Conservation (phyloP, 805 yeast species). For the Cyberlindnera maritima region DNA sequence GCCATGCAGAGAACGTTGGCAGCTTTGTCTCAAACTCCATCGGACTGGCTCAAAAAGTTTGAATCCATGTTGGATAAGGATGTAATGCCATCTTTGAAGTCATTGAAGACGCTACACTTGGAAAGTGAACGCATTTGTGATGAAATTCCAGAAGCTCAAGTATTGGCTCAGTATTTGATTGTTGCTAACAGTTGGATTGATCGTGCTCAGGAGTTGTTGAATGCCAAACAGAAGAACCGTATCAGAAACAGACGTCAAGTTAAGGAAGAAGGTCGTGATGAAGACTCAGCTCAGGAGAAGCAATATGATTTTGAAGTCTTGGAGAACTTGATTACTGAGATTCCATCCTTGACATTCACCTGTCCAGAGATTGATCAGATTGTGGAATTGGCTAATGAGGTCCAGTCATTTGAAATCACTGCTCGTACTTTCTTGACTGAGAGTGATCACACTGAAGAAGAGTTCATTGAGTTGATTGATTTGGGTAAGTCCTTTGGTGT, state of each 20-base stretch:
- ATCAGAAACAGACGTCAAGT: conserved; percentile 21
- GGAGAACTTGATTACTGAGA: conserved; percentile 37
- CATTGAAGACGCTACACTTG: conserved; percentile 39
- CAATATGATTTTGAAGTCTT: conserved; percentile 19
- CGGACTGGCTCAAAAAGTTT: conserved; percentile 50
- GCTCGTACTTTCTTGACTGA: conserved; percentile 39
- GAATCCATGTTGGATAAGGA: conserved; percentile 37
- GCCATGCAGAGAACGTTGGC: conserved; percentile 35
- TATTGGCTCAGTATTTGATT: conserved; percentile 41
- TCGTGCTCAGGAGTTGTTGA: conserved; percentile 49
- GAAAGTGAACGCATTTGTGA: conserved; percentile 57
- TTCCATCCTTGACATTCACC: conserved; percentile 48
- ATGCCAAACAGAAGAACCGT: conserved; percentile 40
- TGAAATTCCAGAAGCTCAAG: conserved; percentile 34
- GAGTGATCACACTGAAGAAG: conserved; percentile 35
- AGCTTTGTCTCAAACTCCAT: conserved; percentile 43
- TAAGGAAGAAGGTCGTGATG: conserved; percentile 8
- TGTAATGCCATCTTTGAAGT: conserved; percentile 45
- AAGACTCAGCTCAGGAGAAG: conserved; percentile 1
- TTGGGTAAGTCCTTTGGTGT: conserved; percentile 62
- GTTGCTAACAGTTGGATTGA: conserved; percentile 51
- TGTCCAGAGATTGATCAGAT: conserved; percentile 62
- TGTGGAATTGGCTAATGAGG: conserved; percentile 48
- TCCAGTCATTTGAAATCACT: conserved; percentile 48
- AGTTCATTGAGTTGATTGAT: conserved; percentile 50